Conservation (phyloP, 1,139 yeast genomes). For the Saccharomyces hybrid region DNA sequence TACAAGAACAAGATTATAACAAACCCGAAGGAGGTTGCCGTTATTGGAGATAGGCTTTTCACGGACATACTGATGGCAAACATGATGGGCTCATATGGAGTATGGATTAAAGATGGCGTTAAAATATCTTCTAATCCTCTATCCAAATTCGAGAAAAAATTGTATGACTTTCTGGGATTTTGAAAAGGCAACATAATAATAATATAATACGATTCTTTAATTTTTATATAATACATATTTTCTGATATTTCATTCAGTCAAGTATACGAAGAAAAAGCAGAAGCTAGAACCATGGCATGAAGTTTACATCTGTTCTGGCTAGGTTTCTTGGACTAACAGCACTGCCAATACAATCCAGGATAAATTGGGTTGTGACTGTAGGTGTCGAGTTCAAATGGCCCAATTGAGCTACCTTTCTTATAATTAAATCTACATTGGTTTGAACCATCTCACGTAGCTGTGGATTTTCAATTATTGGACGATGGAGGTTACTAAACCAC, state of each 20-base stretch:
- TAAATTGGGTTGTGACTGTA: constrained; percentile 84
- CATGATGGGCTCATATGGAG: constrained; percentile 78
- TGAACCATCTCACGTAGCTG: constrained; percentile 83
- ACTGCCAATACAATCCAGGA: constrained; percentile 82
- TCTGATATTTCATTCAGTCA: neutral
- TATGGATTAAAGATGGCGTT: constrained; percentile 81
- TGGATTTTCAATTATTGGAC: constrained; percentile 47
- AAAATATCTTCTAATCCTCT: constrained; percentile 17
- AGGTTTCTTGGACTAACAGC: constrained; percentile 96
- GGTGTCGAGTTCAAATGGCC: constrained; percentile 73
- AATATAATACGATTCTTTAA: neutral
- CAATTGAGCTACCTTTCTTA: constrained; percentile 59
- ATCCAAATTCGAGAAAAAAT: constrained; percentile 19
- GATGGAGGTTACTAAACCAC: constrained; percentile 84
- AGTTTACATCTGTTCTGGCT: constrained; percentile 88
- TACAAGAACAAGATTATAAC: constrained; percentile 37
- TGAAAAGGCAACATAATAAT: neutral
- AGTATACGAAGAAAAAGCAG: too few relatives aligned
- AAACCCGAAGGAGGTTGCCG: constrained; percentile 59
- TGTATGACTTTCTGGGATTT: constrained; percentile 8
- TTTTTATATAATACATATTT: neutral
- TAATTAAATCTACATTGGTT: constrained; percentile 78
- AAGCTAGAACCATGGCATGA: constrained; percentile 78
- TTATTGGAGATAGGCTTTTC: constrained; percentile 83
- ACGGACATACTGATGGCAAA: constrained; percentile 94